Percentiles rank a stretch among this genome's conserved stretches.
phyloP scores from a whole-genome alignment of 371 early-diverging fungal genomes.

The Mucor circinelloides region DNA sequence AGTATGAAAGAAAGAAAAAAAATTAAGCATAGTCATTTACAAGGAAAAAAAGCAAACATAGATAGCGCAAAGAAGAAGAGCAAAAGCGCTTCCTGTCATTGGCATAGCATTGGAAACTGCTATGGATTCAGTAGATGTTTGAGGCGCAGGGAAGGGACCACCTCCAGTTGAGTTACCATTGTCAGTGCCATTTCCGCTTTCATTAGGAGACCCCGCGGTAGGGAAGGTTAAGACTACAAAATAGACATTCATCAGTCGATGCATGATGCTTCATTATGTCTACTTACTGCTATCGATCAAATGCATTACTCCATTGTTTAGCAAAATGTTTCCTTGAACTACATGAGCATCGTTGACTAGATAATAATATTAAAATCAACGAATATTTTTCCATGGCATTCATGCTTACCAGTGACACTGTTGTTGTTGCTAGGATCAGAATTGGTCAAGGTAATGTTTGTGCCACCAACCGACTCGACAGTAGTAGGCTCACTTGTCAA shows the following conservation, averaged over 20 bases:
- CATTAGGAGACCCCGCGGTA: background rate
- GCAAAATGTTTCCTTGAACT: constrained; percentile 38
- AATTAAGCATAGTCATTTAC: background rate
- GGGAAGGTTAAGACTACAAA: background rate
- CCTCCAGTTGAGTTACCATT: background rate
- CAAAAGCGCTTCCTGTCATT: background rate
- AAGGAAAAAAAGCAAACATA: background rate
- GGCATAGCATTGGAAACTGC: background rate
- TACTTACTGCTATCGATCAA: constrained; percentile 32
- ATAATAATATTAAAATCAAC: background rate
- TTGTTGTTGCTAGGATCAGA: background rate
- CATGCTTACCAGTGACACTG: constrained; percentile 9
- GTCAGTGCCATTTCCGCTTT: background rate
- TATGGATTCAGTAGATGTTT: background rate
- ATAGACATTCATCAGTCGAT: background rate
- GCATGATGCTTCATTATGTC: background rate
- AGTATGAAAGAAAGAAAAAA: too few relatives aligned
- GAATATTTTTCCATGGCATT: too few relatives aligned
- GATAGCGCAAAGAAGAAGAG: background rate
- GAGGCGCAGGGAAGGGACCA: background rate
- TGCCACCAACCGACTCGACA: constrained; percentile 4
- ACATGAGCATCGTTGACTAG: constrained; percentile 29
- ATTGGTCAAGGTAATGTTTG: constrained; percentile 5
- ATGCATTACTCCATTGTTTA: constrained; percentile 52
- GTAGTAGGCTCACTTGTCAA: constrained; percentile 25